Evolutionary conservation across 2,329 filamentous ascomycete species (phyloP).

Genomic region (Periconia sp.): DNA sequence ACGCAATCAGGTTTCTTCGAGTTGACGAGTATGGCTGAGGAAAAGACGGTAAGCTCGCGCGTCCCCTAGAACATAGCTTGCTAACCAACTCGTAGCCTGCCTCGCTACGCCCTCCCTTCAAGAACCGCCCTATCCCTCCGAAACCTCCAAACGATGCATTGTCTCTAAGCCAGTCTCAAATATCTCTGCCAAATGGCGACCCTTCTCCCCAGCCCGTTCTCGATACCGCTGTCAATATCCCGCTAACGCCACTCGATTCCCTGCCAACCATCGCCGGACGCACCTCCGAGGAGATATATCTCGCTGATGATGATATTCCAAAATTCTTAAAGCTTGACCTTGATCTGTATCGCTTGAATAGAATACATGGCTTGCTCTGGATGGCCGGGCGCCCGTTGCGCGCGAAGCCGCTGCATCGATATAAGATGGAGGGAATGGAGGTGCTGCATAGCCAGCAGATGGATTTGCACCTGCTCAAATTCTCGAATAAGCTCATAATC

Average conservation of each 20-base stretch:
- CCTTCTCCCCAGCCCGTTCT: conserved; percentile 23
- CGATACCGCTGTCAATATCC: conserved; percentile 23
- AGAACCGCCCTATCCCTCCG: conserved; percentile 29
- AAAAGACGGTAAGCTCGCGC: neutral
- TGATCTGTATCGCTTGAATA: conserved; percentile 37
- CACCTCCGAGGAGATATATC: conserved; percentile 20
- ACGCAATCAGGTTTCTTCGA: neutral
- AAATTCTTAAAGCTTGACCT: conserved; percentile 37
- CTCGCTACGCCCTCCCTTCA: conserved; percentile 29
- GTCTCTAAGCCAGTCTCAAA: conserved; percentile 13
- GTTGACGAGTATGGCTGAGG: conserved; percentile 2
- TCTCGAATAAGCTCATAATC: conserved; percentile 35
- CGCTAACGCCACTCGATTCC: conserved; percentile 33
- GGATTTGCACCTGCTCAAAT: conserved; percentile 45
- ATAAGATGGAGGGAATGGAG: conserved; percentile 42
- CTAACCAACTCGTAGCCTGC: conserved; percentile 7
- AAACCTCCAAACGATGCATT: too few relatives aligned
- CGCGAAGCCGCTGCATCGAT: conserved; percentile 41
- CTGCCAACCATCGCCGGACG: conserved; percentile 41
- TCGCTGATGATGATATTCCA: conserved; percentile 31
- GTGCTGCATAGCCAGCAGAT: conserved; percentile 40
- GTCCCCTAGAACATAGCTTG: neutral
- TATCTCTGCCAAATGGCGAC: conserved; percentile 11
- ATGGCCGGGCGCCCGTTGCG: conserved; percentile 46
- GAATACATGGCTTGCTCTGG: conserved; percentile 43